Evolutionary conservation across 1,284 basidiomycete species (phyloP).

Genomic region (Ustilago shanxiensis): DNA sequence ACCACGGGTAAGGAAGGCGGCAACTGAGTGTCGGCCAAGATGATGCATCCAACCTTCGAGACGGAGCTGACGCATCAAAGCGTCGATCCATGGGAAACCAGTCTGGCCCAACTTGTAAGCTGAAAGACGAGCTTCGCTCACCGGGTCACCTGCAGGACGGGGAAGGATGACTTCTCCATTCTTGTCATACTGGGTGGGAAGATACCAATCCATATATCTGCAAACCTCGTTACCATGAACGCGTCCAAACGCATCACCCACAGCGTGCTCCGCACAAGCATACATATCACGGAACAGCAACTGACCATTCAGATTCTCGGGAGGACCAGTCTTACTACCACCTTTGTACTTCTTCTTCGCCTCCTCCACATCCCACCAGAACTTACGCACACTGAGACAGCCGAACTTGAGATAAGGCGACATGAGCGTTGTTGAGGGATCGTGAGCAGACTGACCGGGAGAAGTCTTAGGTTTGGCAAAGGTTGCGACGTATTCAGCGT

Average conservation of each 20-base stretch:
- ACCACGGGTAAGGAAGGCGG: slow-evolving; percentile 74
- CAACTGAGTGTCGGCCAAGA: slow-evolving; percentile 74
- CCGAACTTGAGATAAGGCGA: slow-evolving; percentile 74
- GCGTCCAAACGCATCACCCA: slow-evolving; percentile 70
- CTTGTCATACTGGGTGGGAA: slow-evolving; percentile 72
- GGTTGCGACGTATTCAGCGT: slow-evolving; percentile 71
- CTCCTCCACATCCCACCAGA: slow-evolving; percentile 60
- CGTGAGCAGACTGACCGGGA: slow-evolving; percentile 42
- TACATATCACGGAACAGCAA: slow-evolving; percentile 73
- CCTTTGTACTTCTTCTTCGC: slow-evolving; percentile 59
- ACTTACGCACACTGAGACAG: slow-evolving; percentile 71
- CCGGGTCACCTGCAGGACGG: slow-evolving; percentile 70
- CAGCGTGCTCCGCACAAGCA: slow-evolving; percentile 71
- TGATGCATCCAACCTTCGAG: slow-evolving; percentile 72
- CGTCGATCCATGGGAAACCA: slow-evolving; percentile 74
- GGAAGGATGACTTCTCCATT: slow-evolving; percentile 70
- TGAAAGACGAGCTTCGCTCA: slow-evolving; percentile 71
- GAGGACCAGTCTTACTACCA: slow-evolving; percentile 42
- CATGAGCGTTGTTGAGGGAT: slow-evolving; percentile 69
- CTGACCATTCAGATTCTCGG: slow-evolving; percentile 66
- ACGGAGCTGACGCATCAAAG: slow-evolving; percentile 73
- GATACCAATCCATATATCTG: slow-evolving; percentile 72
- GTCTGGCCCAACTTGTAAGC: slow-evolving; percentile 72
- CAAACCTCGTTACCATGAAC: slow-evolving; percentile 72
- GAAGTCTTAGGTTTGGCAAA: slow-evolving; percentile 74